Conservation (phyloP, 2,329 filamentous ascomycete genomes). For the Zymoseptoria pseudotritici region DNA sequence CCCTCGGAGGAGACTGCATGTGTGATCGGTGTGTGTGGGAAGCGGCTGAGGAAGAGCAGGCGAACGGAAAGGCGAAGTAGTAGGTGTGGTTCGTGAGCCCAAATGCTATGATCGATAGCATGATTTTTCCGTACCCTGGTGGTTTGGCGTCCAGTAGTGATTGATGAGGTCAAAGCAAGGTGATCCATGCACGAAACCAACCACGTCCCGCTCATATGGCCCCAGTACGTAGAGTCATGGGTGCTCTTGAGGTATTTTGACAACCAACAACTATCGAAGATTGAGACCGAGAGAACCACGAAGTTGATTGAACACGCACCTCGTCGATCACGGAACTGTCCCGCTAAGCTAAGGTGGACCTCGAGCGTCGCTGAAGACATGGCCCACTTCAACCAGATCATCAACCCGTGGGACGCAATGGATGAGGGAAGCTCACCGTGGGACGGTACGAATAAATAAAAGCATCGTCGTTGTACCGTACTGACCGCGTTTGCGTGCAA, state of each 20-base stretch:
- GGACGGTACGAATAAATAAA: slow-evolving; percentile 21
- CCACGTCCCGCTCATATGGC: not conserved
- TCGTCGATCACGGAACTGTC: not conserved
- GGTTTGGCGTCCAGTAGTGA: not conserved
- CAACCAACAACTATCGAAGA: not conserved
- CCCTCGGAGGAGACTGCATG: slow-evolving; percentile 81
- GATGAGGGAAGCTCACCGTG: slow-evolving; percentile 29
- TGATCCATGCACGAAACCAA: not conserved
- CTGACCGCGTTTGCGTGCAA: slow-evolving; percentile 3
- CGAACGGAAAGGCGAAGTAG: not conserved
- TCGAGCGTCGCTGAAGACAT: not conserved
- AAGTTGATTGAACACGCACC: not conserved
- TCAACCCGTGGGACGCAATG: slow-evolving; percentile 24
- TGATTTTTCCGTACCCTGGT: not conserved
- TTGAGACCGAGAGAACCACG: not conserved
- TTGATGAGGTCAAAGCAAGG: not conserved
- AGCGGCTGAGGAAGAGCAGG: slow-evolving; percentile 4
- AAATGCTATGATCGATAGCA: not conserved
- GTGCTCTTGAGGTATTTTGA: not conserved
- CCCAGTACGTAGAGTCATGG: not conserved
- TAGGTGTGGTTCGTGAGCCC: not conserved
- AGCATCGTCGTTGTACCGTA: not conserved
- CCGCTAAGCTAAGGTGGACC: not conserved
- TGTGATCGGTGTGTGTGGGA: slow-evolving; percentile 77
- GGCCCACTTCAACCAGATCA: not conserved